Percentiles rank a stretch among this genome's conserved stretches.
Evolutionary conservation across 768 basidiomycete genomes (phyloP).

Genomic region (Naganishia antarctica): DNA sequence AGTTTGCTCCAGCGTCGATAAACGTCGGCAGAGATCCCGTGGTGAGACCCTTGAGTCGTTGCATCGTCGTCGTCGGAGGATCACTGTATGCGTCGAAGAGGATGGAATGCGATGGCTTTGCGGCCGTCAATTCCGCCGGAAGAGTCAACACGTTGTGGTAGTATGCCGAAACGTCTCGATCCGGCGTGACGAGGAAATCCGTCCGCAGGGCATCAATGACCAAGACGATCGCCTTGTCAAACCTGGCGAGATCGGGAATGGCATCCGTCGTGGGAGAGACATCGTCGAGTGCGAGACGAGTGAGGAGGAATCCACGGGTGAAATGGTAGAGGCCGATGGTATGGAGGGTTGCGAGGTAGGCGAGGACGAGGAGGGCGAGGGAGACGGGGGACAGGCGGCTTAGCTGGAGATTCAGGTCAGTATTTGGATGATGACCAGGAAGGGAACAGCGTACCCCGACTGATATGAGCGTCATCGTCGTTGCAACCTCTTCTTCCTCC

Average conservation of each 20-base stretch:
- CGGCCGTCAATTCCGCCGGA: conserved; percentile 64
- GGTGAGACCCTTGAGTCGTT: conserved; percentile 88
- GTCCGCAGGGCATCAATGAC: conserved; percentile 90
- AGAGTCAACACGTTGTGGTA: conserved; percentile 79
- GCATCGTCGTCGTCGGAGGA: conserved; percentile 90
- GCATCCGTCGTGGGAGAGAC: conserved; percentile 46
- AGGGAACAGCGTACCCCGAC: no score
- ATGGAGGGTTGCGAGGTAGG: conserved; percentile 61
- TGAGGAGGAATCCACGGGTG: conserved; percentile 82
- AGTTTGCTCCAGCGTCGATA: conserved; percentile 86
- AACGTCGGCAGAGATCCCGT: conserved; percentile 95
- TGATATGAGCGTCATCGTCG: no score
- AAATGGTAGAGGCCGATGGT: conserved; percentile 79
- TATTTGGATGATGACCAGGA: no score
- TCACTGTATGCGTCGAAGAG: conserved; percentile 86
- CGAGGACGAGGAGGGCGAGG: conserved; percentile 41
- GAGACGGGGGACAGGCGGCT: conserved; percentile 35
- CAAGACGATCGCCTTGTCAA: conserved; percentile 73
- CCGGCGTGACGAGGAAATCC: conserved; percentile 65
- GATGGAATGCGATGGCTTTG: conserved; percentile 67
- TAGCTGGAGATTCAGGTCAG: no score
- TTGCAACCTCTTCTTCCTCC: no score
- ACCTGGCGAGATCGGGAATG: conserved; percentile 56
- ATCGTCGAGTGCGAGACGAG: conserved; percentile 65
- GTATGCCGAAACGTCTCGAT: conserved; percentile 40